A percentile compares a stretch with the other conserved stretches of the same genome.
Evolutionary conservation across 2,329 filamentous ascomycete genomes (phyloP).

Genomic region (Alternaria atra): DNA sequence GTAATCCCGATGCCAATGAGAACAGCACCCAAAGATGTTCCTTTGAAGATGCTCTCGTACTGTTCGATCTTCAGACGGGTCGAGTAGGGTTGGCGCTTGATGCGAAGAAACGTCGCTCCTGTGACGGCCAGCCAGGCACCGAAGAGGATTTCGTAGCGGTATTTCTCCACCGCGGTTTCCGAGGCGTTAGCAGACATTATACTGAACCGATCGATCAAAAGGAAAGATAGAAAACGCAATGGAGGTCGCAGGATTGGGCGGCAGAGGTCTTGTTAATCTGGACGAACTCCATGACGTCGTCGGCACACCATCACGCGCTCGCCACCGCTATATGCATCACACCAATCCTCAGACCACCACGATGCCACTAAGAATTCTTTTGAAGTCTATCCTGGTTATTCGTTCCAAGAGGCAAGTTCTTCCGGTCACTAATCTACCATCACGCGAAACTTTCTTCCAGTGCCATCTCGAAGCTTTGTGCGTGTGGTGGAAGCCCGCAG

Average conservation of each 20-base stretch:
- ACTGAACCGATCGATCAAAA: not conserved
- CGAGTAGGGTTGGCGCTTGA: slow-evolving; percentile 47
- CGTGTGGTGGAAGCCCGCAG: slow-evolving; percentile 16
- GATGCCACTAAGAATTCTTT: not conserved
- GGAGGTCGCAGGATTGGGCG: not conserved
- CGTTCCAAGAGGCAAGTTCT: not conserved
- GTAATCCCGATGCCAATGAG: slow-evolving; percentile 38
- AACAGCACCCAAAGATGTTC: slow-evolving; percentile 41
- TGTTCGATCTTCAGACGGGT: slow-evolving; percentile 46
- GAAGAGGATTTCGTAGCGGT: slow-evolving; percentile 44
- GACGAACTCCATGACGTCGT: slow-evolving; percentile 18
- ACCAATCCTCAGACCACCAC: slow-evolving; percentile 5
- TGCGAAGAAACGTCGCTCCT: slow-evolving; percentile 44
- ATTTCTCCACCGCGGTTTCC: slow-evolving; percentile 33
- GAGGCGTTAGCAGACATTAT: slow-evolving; percentile 26
- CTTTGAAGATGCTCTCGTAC: slow-evolving; percentile 52
- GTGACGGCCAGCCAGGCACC: slow-evolving; percentile 41
- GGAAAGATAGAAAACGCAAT: not conserved
- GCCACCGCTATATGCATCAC: slow-evolving; percentile 14
- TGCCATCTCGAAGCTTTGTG: slow-evolving; percentile 13
- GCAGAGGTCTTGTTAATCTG: slow-evolving; percentile 4
- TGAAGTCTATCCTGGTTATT: not conserved
- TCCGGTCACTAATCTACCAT: slow-evolving; percentile 2
- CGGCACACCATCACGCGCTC: slow-evolving; percentile 16
- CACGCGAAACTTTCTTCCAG: slow-evolving; percentile 4